These are phyloP conservation scores for Rosa multiflora DNA, from an alignment of 306 rosid genomes.

Conservation along the genomic window DNA sequence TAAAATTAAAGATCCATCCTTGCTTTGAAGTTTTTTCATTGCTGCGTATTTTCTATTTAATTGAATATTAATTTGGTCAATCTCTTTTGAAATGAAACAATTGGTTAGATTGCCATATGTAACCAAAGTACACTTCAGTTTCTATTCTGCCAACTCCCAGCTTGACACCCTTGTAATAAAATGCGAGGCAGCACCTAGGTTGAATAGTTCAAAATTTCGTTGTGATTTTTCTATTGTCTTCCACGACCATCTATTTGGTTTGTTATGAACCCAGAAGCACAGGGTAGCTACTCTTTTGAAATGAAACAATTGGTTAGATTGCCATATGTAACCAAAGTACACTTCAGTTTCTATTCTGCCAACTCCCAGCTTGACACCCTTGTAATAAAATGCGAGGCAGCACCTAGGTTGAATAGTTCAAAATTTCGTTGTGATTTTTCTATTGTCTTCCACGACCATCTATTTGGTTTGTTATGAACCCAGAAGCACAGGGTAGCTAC, in stretches of 20 bases:
- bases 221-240: background rate
- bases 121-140: background rate
- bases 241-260: background rate
- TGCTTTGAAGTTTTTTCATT: background rate
- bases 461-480: background rate
- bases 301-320: conserved; percentile 7
- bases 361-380: background rate
- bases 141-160: background rate
- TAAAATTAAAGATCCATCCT: background rate
- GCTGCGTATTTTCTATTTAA: background rate
- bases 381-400: background rate
- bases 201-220: background rate
- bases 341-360: conserved; percentile 6
- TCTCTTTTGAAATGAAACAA: background rate
- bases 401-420: background rate
- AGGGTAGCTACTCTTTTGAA: background rate
- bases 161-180: background rate
- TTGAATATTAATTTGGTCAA: background rate
- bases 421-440: background rate
- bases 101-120: conserved; percentile 4
- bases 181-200: background rate
- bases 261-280: background rate
- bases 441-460: background rate
- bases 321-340: background rate
- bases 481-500: background rate